Percentiles rank a stretch among this genome's conserved stretches.
phyloP scores from a whole-genome alignment of 345 rosid genomes.

The Erodium maritimum region DNA sequence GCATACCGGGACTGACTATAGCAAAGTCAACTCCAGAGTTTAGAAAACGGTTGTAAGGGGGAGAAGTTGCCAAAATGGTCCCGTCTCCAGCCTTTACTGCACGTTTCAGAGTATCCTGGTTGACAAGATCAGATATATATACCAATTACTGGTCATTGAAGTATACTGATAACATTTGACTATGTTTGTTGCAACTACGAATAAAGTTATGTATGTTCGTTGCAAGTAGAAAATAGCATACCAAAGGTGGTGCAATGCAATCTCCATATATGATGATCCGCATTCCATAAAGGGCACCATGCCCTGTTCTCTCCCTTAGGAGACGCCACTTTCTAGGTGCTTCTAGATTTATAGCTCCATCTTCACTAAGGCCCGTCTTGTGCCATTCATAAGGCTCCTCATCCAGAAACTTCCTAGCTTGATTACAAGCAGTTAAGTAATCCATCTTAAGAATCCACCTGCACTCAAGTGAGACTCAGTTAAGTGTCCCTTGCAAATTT shows the following conservation, averaged over 20 bases:
- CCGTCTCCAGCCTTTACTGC: constrained; percentile 94
- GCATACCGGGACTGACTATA: constrained; percentile 65
- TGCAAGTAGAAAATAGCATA: no score
- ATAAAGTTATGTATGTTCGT: no score
- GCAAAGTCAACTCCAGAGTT: constrained; percentile 67
- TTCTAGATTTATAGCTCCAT: constrained; percentile 70
- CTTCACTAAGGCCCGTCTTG: constrained; percentile 56
- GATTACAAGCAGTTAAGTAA: constrained; percentile 54
- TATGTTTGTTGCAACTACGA: no score
- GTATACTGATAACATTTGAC: no score
- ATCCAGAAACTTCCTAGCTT: constrained; percentile 61
- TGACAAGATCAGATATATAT: no score
- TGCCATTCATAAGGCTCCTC: constrained; percentile 91
- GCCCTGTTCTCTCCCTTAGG: constrained; percentile 68
- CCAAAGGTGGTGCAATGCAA: constrained; percentile 84
- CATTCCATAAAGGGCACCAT: constrained; percentile 81
- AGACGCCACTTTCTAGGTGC: constrained; percentile 90
- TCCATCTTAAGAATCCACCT: constrained; percentile 94
- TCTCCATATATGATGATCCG: constrained; percentile 73
- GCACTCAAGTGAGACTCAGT: constrained; percentile 14
- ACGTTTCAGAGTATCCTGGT: constrained; percentile 90
- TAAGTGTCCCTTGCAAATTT: neutral
- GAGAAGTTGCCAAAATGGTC: constrained; percentile 78
- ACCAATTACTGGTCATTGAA: neutral
- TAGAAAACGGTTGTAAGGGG: constrained; percentile 82